These are phyloP conservation scores for Nicotiana otophora DNA, from an alignment of 257 asterid genomes.

Conservation along the genomic window DNA sequence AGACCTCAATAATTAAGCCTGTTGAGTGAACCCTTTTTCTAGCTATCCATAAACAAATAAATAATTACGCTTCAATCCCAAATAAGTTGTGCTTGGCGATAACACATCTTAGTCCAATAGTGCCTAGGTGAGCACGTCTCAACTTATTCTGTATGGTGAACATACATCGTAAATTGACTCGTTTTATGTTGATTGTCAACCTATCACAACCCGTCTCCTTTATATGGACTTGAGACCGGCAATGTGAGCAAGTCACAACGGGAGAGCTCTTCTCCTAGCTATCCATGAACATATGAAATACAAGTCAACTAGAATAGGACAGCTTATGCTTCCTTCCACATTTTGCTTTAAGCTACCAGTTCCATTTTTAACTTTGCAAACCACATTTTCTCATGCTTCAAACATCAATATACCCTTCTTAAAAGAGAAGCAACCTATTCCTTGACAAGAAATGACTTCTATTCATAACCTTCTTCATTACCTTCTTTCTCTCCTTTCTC, in stretches of 20 bases:
- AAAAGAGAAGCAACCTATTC: constrained; percentile 40
- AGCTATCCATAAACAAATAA: not conserved
- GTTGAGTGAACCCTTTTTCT: not conserved
- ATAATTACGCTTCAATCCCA: not conserved
- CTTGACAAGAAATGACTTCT: constrained; percentile 41
- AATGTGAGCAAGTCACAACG: not conserved
- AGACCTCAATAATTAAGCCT: not conserved
- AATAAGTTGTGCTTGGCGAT: not conserved
- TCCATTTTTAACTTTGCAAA: constrained; percentile 35
- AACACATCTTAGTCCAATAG: not conserved
- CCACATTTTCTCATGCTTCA: constrained; percentile 62
- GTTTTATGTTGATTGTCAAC: not conserved
- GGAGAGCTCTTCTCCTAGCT: not conserved
- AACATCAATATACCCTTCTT: constrained; percentile 51
- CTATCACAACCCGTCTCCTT: not conserved
- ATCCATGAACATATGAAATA: constrained; percentile 23
- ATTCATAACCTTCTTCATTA: constrained; percentile 25
- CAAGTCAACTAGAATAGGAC: constrained; percentile 37
- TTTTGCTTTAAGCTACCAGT: constrained; percentile 12
- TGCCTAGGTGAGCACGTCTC: not conserved
- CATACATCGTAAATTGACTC: not conserved
- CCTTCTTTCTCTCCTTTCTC: not conserved
- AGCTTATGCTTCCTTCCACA: constrained; percentile 30
- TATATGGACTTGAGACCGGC: not conserved
- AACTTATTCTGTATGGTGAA: not conserved